Conservation (phyloP, 768 basidiomycete genomes). For the Pleurotus ostreatus region DNA sequence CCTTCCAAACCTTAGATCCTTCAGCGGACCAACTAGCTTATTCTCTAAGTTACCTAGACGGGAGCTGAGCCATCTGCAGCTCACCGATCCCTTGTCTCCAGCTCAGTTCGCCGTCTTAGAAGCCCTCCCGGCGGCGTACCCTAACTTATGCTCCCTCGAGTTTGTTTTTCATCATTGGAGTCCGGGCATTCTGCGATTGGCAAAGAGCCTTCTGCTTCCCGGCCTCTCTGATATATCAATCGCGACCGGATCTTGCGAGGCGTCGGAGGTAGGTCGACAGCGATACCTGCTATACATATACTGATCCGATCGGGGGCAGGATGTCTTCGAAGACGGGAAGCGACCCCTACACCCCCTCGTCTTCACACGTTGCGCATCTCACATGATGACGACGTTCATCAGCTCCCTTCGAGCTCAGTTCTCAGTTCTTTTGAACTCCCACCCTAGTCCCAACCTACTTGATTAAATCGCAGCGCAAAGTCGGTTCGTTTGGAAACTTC, state of each 20-base stretch:
- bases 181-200: not conserved
- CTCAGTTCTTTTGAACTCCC: too few relatives aligned
- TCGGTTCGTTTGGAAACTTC: too few relatives aligned
- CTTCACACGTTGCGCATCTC: not conserved
- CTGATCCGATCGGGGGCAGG: not conserved
- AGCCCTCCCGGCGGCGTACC: not conserved
- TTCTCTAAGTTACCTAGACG: conserved; percentile 8
- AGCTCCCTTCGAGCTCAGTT: not conserved
- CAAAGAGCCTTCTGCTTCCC: not conserved
- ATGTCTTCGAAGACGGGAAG: not conserved
- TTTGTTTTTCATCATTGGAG: not conserved
- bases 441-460: too few relatives aligned
- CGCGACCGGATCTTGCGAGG: not conserved
- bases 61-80: not conserved
- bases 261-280: not conserved
- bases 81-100: conserved; percentile 2
- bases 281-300: not conserved
- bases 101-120: not conserved
- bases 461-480: too few relatives aligned
- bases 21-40: not conserved
- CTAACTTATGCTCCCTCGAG: conserved; percentile 3
- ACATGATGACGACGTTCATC: not conserved
- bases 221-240: not conserved
- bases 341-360: not conserved
- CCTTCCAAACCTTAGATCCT: conserved; percentile 3